phyloP scores from a whole-genome alignment of 768 basidiomycete genomes.

The Trametes elegans region DNA sequence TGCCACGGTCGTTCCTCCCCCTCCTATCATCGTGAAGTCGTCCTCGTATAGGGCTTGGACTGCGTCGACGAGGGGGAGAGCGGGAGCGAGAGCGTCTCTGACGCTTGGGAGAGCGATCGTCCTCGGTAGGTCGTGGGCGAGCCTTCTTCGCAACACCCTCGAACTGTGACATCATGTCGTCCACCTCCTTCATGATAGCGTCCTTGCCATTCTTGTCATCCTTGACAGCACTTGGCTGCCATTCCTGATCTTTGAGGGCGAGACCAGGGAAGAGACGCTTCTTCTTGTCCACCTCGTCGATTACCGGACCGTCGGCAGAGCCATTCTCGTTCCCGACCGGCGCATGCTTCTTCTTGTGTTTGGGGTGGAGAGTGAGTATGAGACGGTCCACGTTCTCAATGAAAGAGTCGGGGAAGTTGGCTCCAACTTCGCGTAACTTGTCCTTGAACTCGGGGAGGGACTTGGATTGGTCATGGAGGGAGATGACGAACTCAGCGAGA shows the following conservation, averaged over 20 bases:
- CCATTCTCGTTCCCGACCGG: constrained; percentile 33
- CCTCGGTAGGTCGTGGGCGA: constrained; percentile 39
- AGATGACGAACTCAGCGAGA: constrained; percentile 92
- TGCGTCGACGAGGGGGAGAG: constrained; percentile 45
- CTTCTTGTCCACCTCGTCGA: constrained; percentile 71
- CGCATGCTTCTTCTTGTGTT: constrained; percentile 70
- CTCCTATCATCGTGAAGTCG: constrained; percentile 45
- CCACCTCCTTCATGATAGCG: constrained; percentile 82
- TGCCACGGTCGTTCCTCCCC: constrained; percentile 36
- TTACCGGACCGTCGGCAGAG: constrained; percentile 20
- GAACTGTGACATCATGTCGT: constrained; percentile 81
- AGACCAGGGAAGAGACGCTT: constrained; percentile 90
- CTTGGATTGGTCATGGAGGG: constrained; percentile 81
- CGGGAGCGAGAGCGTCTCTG: constrained; percentile 50
- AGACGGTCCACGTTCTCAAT: constrained; percentile 92
- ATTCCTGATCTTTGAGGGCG: constrained; percentile 73
- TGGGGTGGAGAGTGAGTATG: constrained; percentile 92
- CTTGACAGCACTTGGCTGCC: constrained; percentile 56
- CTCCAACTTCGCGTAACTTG: constrained; percentile 73
- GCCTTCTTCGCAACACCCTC: constrained; percentile 68
- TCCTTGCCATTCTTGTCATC: constrained; percentile 49
- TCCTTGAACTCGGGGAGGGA: constrained; percentile 77
- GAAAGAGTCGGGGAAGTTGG: constrained; percentile 87
- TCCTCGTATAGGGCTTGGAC: constrained; percentile 60
- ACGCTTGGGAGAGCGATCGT: constrained; percentile 52